A percentile compares a stretch with the other conserved stretches of the same genome.
These are phyloP conservation scores for Boletus insuetus DNA, from an alignment of 768 basidiomycete genomes.

Conservation along the genomic window DNA sequence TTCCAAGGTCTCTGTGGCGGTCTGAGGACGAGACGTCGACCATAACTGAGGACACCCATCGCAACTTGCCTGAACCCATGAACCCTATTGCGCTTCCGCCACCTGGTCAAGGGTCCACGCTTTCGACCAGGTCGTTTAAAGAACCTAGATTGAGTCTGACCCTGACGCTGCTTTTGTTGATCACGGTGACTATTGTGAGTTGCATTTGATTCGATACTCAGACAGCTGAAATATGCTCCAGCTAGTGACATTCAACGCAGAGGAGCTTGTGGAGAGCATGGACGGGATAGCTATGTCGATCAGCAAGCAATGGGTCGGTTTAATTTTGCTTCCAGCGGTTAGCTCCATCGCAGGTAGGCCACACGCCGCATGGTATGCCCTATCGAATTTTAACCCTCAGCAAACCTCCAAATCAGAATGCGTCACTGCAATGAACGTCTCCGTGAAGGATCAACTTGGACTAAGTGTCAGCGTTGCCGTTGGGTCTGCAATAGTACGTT, in stretches of 20 bases:
- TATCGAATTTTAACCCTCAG: background rate
- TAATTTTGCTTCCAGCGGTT: constrained; percentile 86
- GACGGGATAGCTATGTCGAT: constrained; percentile 69
- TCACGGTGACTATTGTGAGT: constrained; percentile 62
- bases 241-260: constrained; percentile 61
- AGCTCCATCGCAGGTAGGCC: constrained; percentile 71
- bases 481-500: constrained; percentile 68
- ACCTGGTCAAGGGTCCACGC: constrained; percentile 16
- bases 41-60: background rate
- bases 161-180: constrained; percentile 53
- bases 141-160: constrained; percentile 58
- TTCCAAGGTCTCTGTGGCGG: constrained; percentile 10
- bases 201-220: background rate
- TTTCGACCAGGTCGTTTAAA: constrained; percentile 31
- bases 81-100: constrained; percentile 11
- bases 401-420: constrained; percentile 51
- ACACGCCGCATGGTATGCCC: background rate
- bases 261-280: constrained; percentile 81
- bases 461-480: constrained; percentile 84
- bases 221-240: constrained; percentile 17
- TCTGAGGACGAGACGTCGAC: constrained; percentile 14
- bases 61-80: constrained; percentile 10
- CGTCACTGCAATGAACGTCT: constrained; percentile 86
- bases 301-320: constrained; percentile 84
- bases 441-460: constrained; percentile 78